Evolutionary conservation across 1,284 basidiomycete species (phyloP).

Genomic region (Vanrija sp.): DNA sequence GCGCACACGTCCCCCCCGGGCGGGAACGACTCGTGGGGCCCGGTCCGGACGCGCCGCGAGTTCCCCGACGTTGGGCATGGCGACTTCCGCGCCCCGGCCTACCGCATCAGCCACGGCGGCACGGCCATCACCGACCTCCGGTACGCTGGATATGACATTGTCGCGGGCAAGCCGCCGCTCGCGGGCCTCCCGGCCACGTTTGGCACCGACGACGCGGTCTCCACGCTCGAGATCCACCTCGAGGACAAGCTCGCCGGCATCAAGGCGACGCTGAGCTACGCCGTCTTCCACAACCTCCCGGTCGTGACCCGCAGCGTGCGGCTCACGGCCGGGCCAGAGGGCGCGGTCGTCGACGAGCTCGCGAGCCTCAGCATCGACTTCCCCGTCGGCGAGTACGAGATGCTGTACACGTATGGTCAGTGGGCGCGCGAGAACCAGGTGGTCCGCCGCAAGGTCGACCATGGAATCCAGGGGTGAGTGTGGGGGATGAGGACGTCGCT

Average conservation of each 20-base stretch:
- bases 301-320: slow-evolving; percentile 14
- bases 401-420: slow-evolving; percentile 27
- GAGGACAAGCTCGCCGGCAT: slow-evolving; percentile 15
- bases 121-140: slow-evolving; percentile 20
- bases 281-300: slow-evolving; percentile 19
- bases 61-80: slow-evolving; percentile 28
- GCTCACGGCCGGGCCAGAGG: slow-evolving; percentile 17
- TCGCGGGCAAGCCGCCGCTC: slow-evolving; percentile 18
- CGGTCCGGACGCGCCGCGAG: slow-evolving; percentile 18
- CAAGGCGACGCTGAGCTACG: slow-evolving; percentile 19
- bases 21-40: not conserved
- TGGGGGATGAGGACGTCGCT: not conserved
- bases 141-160: slow-evolving; percentile 17
- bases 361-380: slow-evolving; percentile 26
- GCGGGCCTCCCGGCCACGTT: slow-evolving; percentile 26
- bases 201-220: slow-evolving; percentile 12
- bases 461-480: slow-evolving; percentile 31
- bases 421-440: slow-evolving; percentile 25
- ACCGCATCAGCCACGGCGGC: slow-evolving; percentile 21
- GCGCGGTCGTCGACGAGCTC: slow-evolving; percentile 19
- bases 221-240: slow-evolving; percentile 21
- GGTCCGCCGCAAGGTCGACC: slow-evolving; percentile 17
- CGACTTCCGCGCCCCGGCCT: slow-evolving; percentile 30
- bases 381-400: slow-evolving; percentile 20
- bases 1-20: too few species aligned